Conservation (phyloP, 306 rosid species). For the Hippophae rhamnoides region DNA sequence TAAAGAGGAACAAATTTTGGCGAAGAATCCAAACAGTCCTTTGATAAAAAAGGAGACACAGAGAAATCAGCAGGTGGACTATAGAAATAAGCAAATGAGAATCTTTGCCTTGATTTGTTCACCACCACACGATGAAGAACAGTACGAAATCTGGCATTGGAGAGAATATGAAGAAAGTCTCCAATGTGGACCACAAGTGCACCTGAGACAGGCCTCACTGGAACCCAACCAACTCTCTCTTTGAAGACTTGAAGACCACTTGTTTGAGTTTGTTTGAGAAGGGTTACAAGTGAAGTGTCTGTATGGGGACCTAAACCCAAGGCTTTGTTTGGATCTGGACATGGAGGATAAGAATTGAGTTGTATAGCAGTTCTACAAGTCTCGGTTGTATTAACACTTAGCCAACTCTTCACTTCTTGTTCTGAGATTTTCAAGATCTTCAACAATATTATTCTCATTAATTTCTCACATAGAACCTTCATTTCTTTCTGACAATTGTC, state of each 20-base stretch:
- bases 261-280: constrained; percentile 45
- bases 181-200: constrained; percentile 48
- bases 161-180: constrained; percentile 48
- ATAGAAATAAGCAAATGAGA: constrained; percentile 51
- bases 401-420: constrained; percentile 30
- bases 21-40: neutral
- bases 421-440: constrained; percentile 21
- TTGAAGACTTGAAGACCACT: constrained; percentile 52
- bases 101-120: constrained; percentile 24
- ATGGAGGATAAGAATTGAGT: constrained; percentile 53
- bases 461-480: constrained; percentile 41
- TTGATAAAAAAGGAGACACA: constrained; percentile 26
- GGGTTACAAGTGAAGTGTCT: constrained; percentile 61
- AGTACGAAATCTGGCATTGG: constrained; percentile 37
- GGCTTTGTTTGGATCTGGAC: constrained; percentile 57
- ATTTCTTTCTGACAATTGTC: constrained; percentile 41
- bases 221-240: constrained; percentile 46
- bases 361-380: constrained; percentile 31
- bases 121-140: constrained; percentile 49
- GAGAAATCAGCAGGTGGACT: constrained; percentile 38
- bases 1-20: constrained; percentile 19
- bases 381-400: neutral
- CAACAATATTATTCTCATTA: constrained; percentile 23
- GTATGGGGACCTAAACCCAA: constrained; percentile 77
- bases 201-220: constrained; percentile 29